phyloP scores from a whole-genome alignment of 805 yeast genomes.

The Wickerhamiella musiphila region DNA sequence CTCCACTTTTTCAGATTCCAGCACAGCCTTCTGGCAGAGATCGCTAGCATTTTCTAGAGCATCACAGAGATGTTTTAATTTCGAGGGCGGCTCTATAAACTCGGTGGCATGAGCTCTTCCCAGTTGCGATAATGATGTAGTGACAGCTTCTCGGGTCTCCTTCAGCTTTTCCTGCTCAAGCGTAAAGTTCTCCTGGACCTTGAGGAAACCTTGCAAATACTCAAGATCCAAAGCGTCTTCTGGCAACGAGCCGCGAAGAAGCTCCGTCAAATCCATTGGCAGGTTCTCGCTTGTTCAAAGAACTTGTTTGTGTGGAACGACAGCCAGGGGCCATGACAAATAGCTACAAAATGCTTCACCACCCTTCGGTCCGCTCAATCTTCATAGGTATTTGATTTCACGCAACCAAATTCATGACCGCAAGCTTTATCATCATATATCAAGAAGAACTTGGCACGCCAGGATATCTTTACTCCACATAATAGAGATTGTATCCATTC shows the following conservation, averaged over 20 bases:
- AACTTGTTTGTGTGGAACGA: too few species aligned
- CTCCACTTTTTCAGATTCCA: conserved; percentile 10
- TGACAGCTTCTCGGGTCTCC: conserved; percentile 2
- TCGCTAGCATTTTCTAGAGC: conserved; percentile 4
- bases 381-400: too few species aligned
- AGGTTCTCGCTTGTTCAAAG: too few species aligned
- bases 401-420: too few species aligned
- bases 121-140: conserved; percentile 2
- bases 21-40: conserved; percentile 6
- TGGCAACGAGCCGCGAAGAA: conserved; percentile 2
- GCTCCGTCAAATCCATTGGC: conserved; percentile 3
- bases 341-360: too few species aligned
- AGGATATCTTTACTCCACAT: too few species aligned
- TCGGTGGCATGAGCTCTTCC: conserved; percentile 8
- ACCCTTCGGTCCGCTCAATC: too few species aligned
- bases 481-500: too few species aligned
- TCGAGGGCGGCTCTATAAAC: conserved; percentile 7
- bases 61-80: conserved; percentile 7
- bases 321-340: too few species aligned
- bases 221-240: conserved; percentile 6
- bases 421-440: too few species aligned
- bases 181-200: conserved; percentile 7
- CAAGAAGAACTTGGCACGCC: too few species aligned
- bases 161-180: conserved; percentile 7
- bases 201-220: conserved; percentile 10